Evolutionary conservation across 2,329 filamentous ascomycete genomes (phyloP), one percentile per base, ranked within the genome.

Genomic region (Geosmithia morbida): DNA sequence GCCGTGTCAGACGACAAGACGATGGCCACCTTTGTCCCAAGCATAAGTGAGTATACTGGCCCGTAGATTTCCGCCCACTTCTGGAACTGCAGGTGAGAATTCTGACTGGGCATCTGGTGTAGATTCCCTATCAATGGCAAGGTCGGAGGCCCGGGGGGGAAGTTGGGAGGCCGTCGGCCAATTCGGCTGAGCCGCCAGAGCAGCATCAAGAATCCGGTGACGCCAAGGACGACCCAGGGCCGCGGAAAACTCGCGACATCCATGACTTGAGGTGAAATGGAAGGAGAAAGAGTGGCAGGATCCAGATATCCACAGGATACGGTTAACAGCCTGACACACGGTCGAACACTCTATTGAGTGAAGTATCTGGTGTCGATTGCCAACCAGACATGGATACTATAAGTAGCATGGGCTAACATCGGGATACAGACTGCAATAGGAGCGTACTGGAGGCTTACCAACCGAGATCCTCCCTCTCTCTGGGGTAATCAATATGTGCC

Each of bases 51-150:
- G 54, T 71, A 76, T 0, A 77, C 55, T 0, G 71, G 70, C 0
- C 72, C 26, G 17, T 22, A 46, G 6, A 8, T 33, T 6, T 57
- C 57, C 6, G 61, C 58, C 6, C 43, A 44, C 20, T 44, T 26
- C 39, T 70, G 56, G 46, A 74, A 74, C 46, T 74, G 68, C 0
- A 69, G 51, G 48, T 74, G 67, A 0, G 55, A 55, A 22, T 70
- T 58, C 6, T 60, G 45, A 2, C 56, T 58, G 0, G 70, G 71
- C 54, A 75, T 70, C 50, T 65, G 65, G 51, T 74, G 71, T 2
- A 76, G 53, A 43, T 76, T 76, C 5, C 73, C 73, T 7, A 76
- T 55, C 1, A 76, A 48, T 0, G 72, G 72, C 1, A 74, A 33
- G 0, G 71, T 73, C 1, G 70, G 70, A 5, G 73, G 73, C 0